Conservation (phyloP, 331 rosid genomes). For the Quercus tomentella region DNA sequence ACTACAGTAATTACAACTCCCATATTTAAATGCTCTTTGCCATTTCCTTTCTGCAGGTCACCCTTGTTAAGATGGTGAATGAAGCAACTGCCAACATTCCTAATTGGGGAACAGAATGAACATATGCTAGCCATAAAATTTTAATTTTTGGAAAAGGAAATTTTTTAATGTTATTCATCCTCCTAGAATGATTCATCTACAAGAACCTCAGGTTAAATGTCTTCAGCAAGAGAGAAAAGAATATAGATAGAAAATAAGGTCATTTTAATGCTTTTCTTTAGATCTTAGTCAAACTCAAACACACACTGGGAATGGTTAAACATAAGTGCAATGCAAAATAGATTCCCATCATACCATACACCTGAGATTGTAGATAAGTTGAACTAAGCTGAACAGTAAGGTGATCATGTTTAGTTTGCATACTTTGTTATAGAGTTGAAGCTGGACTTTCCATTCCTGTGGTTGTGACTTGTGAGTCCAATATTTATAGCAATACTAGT, state of each 20-base stretch:
- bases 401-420: too few species aligned
- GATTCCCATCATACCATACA: too few species aligned
- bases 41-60: conserved; percentile 45
- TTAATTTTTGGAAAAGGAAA: not conserved
- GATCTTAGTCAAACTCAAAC: not conserved
- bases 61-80: conserved; percentile 85
- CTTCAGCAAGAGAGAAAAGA: not conserved
- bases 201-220: not conserved
- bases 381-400: too few species aligned
- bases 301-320: not conserved
- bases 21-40: conserved; percentile 9
- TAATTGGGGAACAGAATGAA: conserved; percentile 60
- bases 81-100: conserved; percentile 81
- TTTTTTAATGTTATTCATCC: not conserved
- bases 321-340: not conserved
- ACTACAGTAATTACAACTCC: not conserved
- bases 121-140: not conserved
- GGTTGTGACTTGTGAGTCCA: too few species aligned
- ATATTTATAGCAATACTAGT: too few species aligned
- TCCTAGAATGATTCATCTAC: not conserved
- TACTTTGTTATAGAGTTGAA: too few species aligned
- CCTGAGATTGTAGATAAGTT: not conserved
- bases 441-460: too few species aligned
- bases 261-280: not conserved
- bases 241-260: not conserved